Base-by-base conservation (phyloP, 169 alveolate genomes). In the Eimeria acervulina region DNA sequence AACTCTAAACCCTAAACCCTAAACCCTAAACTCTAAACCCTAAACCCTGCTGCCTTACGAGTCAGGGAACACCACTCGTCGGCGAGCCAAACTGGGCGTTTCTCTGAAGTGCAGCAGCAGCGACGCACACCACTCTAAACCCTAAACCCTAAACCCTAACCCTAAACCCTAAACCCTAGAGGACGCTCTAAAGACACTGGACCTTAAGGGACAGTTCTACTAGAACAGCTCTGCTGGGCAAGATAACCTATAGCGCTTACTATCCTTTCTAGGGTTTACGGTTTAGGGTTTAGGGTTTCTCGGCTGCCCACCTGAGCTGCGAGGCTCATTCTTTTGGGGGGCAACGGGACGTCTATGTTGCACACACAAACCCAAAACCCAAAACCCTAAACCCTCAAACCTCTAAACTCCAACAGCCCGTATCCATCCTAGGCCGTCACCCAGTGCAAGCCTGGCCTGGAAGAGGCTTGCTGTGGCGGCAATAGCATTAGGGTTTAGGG, bases 51-150 rank as follows among this genome's bases (percentile, higher is more conserved):
- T 0, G 63, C 63, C 89, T 40, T 42, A 78, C 89, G 52, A 42
- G 89, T 44, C 61, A 40, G 36, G 0, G 89, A 78, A 28, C 89
- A 78, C 89, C 89, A 78, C 63, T 78, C 89, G 40, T 78, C 89
- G n/a, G 89, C 89, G 17, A 78, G 89, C 89, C 89, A 78, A 17
- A 19, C 40, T 3, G 66, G 89, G 36, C 38, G 63, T 38, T 44
- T 38, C 68, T 44, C 89, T 78, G 89, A 78, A 78, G 66, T 26
- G 38, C 40, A 23, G 89, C 89, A 78, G 66, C 59, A 38, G 63
- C 89, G 26, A 1, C 52, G 7, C 42, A n/a, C n/a, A n/a, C 36
- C 40, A 26, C 36, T 66, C 89, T 42, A 38, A 78, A 78, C 89
- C 89, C 63, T 78, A 42, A 78, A 78, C 59, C 36, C 63, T 78